These are phyloP conservation scores for Microbotryum lychnidis-dioicae DNA, from an alignment of 1,284 basidiomycete species.

Conservation along the genomic window DNA sequence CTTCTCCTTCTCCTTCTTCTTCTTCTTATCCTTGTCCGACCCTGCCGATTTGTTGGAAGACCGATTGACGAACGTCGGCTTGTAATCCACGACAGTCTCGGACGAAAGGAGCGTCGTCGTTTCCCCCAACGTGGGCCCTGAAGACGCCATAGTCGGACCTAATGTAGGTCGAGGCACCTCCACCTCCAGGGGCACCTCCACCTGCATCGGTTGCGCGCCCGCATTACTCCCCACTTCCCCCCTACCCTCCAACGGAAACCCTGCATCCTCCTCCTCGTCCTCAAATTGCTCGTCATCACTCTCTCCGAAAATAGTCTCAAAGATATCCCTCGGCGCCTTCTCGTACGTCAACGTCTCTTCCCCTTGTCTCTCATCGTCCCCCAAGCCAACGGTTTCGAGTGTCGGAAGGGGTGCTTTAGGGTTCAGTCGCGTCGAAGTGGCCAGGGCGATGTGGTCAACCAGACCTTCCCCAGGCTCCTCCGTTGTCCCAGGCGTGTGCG, in stretches of 20 bases:
- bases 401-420: conserved; percentile 19
- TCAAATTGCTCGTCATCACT: conserved; percentile 53
- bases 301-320: conserved; percentile 56
- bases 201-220: conserved; percentile 10
- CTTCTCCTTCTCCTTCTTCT: conserved; percentile 43
- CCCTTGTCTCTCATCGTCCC: conserved; percentile 79
- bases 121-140: background rate
- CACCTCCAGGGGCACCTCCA: too few relatives aligned
- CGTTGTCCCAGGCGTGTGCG: conserved; percentile 1
- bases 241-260: conserved; percentile 3
- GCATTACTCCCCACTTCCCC: conserved; percentile 24
- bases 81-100: conserved; percentile 50
- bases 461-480: background rate
- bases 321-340: conserved; percentile 80
- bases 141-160: background rate
- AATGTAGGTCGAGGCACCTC: conserved; percentile 26
- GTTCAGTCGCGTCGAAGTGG: background rate
- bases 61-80: conserved; percentile 62
- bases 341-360: conserved; percentile 76
- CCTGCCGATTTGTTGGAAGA: conserved; percentile 12
- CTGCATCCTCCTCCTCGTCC: conserved; percentile 27
- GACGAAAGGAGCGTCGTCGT: conserved; percentile 11
- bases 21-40: conserved; percentile 7
- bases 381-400: conserved; percentile 57
- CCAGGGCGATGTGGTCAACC: too few relatives aligned